Evolutionary conservation across 441 rosid genomes (phyloP).

Genomic region (Populus hybrid): DNA sequence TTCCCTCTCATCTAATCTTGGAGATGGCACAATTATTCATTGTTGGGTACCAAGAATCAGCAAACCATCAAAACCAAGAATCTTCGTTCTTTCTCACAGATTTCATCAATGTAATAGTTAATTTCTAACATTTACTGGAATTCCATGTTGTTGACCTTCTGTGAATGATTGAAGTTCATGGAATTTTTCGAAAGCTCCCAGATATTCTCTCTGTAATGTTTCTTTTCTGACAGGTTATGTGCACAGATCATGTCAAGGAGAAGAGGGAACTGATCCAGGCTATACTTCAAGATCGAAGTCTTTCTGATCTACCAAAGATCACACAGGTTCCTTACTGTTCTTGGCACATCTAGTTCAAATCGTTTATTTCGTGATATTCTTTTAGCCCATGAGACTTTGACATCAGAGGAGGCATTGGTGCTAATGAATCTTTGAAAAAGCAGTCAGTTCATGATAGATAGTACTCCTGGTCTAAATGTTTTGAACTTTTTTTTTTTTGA

Average conservation of each 20-base stretch:
- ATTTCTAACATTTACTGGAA: no score
- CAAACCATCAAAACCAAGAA: conserved; percentile 39
- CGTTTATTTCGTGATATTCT: neutral
- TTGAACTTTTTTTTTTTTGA: no score
- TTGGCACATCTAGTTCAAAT: neutral
- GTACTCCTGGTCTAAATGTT: no score
- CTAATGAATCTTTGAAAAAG: no score
- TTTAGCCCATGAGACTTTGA: neutral
- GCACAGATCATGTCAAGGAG: conserved; percentile 52
- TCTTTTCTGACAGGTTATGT: conserved; percentile 45
- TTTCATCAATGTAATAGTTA: conserved; percentile 46
- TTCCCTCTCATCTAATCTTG: conserved; percentile 40
- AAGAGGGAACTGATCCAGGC: conserved; percentile 51
- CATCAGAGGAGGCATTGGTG: no score
- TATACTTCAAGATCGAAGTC: conserved; percentile 43
- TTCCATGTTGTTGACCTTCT: no score
- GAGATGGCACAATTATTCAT: conserved; percentile 55
- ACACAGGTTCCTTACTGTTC: conserved; percentile 38
- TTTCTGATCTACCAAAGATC: conserved; percentile 53
- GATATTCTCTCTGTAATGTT: no score
- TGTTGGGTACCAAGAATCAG: conserved; percentile 60
- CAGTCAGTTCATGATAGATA: no score
- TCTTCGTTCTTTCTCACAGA: conserved; percentile 51
- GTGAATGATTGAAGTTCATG: neutral
- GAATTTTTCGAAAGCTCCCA: neutral